Base-by-base conservation (phyloP, 2,329 filamentous ascomycete species). In the Sporothrix sp. region DNA sequence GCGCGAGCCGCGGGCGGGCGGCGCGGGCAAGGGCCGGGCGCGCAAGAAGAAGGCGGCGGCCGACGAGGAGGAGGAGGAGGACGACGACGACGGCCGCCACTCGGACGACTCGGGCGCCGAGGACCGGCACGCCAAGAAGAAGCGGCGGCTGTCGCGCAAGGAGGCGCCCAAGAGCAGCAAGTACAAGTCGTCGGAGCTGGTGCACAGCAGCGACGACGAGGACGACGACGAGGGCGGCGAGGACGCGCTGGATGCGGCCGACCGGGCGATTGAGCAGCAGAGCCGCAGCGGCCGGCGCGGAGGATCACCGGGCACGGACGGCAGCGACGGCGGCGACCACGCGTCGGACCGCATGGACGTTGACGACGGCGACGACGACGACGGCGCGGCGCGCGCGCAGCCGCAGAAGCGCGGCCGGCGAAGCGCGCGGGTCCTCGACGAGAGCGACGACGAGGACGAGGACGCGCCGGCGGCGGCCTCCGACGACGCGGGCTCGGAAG, bases 121-220 rank as follows among this genome's bases (percentile, higher is more conserved):
- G 4, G 72, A 73, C 5, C 70, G 73, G 52, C 71, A 75, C 52
- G 75, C 76, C 20, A 81, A 81, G 63, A 84, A 84, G 65, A 80
- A 78, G 61, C 75, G 78, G 51, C 75, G 70, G 53, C 33, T 76
- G 60, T 74, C 68, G 14, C 67, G 67, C 56, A 68, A 69, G 56
- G 75, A 69, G 54, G 74, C 50, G 21, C 20, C 30, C 39, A 79
- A 55, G 56, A 70, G 68, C 54, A 66, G 63, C 64, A 94, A 95
- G 67, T 95, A 79, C 74, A 95, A 95, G 75, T 90, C 85, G 46
- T 82, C 78, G 2, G 89, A 95, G 66, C 79, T 89, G 55, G 81
- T 95, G 25, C 84, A 87, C 39, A 85, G 91, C 56, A 87, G 83
- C 54, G 83, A 86, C 56, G 79, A 77, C 3, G 67, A 68, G 39